Evolutionary conservation across 345 rosid genomes (phyloP).

Genomic region (Corchorus capsularis): DNA sequence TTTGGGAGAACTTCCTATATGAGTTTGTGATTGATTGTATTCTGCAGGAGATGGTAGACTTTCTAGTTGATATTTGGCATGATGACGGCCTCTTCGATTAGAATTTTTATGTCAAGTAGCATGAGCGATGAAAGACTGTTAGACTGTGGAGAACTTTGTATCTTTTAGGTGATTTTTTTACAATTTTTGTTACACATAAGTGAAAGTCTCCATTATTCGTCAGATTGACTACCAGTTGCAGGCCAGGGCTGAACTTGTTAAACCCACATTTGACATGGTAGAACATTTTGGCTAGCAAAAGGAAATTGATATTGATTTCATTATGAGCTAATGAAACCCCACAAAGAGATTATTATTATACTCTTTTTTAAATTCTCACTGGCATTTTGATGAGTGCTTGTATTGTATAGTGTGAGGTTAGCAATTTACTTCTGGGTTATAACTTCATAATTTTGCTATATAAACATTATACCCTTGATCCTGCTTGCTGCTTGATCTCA

Average conservation of each 20-base stretch:
- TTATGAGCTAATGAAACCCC: not conserved
- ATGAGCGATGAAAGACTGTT: not conserved
- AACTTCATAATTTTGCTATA: too few relatives aligned
- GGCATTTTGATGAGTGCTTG: not conserved
- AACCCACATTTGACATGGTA: not conserved
- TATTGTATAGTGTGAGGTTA: not conserved
- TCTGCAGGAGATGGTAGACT: slow-evolving; percentile 93
- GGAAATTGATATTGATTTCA: not conserved
- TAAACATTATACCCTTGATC: too few relatives aligned
- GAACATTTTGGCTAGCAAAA: not conserved
- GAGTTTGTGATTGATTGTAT: slow-evolving; percentile 15
- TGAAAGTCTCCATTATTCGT: not conserved
- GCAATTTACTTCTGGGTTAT: not conserved
- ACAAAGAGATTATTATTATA: not conserved
- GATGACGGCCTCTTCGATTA: slow-evolving; percentile 85
- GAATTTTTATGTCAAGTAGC: slow-evolving; percentile 7
- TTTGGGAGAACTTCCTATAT: not conserved
- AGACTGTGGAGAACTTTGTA: not conserved
- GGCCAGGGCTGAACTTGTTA: not conserved
- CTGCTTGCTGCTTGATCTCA: too few relatives aligned
- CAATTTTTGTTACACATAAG: not conserved
- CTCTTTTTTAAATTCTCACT: not conserved
- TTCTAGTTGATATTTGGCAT: slow-evolving; percentile 88
- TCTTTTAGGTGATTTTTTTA: not conserved
- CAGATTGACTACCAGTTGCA: not conserved